Percentiles rank a stretch among this genome's conserved stretches.
phyloP scores from a whole-genome alignment of 1,284 basidiomycete genomes.

The Trametes hirsuta region DNA sequence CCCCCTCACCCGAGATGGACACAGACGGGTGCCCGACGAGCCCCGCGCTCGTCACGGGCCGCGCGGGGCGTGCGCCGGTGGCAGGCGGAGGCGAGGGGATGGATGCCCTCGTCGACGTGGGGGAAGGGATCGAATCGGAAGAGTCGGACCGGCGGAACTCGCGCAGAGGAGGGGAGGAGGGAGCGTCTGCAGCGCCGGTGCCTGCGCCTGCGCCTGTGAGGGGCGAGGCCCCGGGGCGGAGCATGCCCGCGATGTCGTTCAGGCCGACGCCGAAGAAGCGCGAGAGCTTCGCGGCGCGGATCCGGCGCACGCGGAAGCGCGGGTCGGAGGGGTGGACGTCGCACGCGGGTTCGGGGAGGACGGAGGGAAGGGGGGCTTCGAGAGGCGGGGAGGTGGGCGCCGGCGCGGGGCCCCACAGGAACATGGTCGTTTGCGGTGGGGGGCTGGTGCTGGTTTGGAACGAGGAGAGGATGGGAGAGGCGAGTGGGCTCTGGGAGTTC shows the following conservation, averaged over 20 bases:
- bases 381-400: constrained; percentile 29
- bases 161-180: constrained; percentile 4
- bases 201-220: constrained; percentile 5
- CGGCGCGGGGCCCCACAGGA: constrained; percentile 14
- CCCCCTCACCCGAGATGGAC: neutral
- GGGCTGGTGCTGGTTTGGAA: constrained; percentile 17
- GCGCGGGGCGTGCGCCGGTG: neutral
- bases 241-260: constrained; percentile 44
- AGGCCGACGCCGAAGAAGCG: constrained; percentile 63
- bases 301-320: constrained; percentile 45
- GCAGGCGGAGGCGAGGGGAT: neutral
- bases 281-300: constrained; percentile 56
- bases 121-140: constrained; percentile 11
- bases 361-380: constrained; percentile 15
- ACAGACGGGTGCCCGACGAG: constrained; percentile 1
- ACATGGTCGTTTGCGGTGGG: constrained; percentile 11
- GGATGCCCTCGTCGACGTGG: neutral
- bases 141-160: constrained; percentile 5
- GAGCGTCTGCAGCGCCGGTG: neutral
- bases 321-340: constrained; percentile 10
- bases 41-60: constrained; percentile 6
- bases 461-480: constrained; percentile 9
- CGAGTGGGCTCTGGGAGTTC: constrained; percentile 11
- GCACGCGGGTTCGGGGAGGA: constrained; percentile 4
- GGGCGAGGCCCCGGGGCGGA: constrained; percentile 7